Evolutionary conservation across 805 yeast species (phyloP), one percentile per base, ranked within the genome.

Genomic region (Myxozyma neglecta): DNA sequence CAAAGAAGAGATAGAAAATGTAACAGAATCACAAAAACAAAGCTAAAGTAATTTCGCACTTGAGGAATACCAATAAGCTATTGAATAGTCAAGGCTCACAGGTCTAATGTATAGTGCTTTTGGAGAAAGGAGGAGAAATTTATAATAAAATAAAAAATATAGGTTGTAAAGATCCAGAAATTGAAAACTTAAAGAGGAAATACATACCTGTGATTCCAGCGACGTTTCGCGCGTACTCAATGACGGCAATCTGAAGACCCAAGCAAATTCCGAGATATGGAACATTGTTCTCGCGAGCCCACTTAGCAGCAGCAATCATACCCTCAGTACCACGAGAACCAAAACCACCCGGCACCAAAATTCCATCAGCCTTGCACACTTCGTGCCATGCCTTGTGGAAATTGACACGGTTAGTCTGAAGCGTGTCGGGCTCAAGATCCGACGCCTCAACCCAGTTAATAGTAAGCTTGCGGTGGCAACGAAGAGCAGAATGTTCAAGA

Each of bases 291-390:
- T 88, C 96, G 79, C 99, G 87, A n/a, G 99, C 99, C 88, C 96
- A 94, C 76, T 89, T 88, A 58, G 97, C 96, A 63, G 98, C 99
- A 43, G 89, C 79, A 74, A 94, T 81, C 99, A 94, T 94, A 70
- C 99, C 99, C 78, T 94, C 98, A 62, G 90, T 90, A 77, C 99
- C 99, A 76, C 99, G 87, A 53, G 85, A 77, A 62, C 99, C 99
- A 73, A 94, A 94, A 1, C 99, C 99, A 73, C 99, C 99, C 44
- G 99, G 99, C 60, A 94, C 97, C 62, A 94, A 82, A 67, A 94
- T 88, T 76, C 99, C 98, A 76, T 94, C 97, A 32, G 98, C 97
- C 71, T 88, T 85, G 74, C 96, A 89, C 67, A 94, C 86, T 69
- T 82, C 79, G 71, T 90, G 93, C 99, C 99, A 94, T 56, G 98